Conservation (phyloP, 306 rosid genomes). For the Lablab purpureus region DNA sequence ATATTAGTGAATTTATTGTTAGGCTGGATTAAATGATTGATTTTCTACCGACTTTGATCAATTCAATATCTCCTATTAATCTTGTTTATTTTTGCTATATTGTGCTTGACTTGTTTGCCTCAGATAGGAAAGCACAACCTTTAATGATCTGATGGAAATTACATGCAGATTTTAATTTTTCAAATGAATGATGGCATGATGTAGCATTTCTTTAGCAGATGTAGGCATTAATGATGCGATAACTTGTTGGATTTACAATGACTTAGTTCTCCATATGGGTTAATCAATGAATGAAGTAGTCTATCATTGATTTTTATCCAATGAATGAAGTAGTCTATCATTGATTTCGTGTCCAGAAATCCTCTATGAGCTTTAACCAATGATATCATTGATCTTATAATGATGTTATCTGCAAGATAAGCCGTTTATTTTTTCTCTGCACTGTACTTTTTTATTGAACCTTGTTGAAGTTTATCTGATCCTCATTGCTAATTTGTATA, state of each 20-base stretch:
- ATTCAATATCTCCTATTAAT: conserved; percentile 9
- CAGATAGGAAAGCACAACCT: not conserved
- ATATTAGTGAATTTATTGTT: conserved; percentile 35
- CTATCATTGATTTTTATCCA: not conserved
- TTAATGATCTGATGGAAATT: conserved; percentile 5
- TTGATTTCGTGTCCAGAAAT: not conserved
- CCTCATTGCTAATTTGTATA: conserved; percentile 10
- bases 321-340: too few species aligned
- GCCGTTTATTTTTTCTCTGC: not conserved
- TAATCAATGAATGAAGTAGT: not conserved
- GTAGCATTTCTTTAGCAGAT: not conserved
- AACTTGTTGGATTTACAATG: not conserved
- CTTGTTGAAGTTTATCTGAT: not conserved
- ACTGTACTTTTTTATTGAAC: not conserved
- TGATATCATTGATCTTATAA: conserved; percentile 8
- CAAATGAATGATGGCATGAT: not conserved
- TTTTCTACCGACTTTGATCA: not conserved
- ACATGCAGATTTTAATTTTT: not conserved
- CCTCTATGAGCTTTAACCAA: conserved; percentile 2
- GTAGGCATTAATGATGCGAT: not conserved
- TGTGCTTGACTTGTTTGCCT: conserved; percentile 32
- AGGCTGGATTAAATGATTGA: conserved; percentile 25
- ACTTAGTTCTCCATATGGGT: not conserved
- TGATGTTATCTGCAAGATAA: conserved; percentile 1
- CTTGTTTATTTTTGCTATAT: conserved; percentile 19